Conservation (phyloP, 345 rosid genomes). For the Cardamine chenopodiifolia region DNA sequence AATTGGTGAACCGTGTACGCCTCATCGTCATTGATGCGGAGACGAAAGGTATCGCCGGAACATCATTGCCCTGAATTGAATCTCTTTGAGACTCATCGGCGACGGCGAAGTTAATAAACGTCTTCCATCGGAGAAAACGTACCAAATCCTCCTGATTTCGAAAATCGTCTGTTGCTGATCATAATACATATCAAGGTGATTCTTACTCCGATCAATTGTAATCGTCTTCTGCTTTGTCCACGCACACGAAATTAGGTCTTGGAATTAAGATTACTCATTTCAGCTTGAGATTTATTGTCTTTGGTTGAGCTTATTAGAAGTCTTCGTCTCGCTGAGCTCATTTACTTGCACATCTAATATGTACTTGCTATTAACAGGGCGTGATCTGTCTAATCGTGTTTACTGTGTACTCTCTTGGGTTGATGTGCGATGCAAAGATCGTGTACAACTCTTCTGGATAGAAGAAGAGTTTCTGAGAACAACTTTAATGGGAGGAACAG, state of each 20-base stretch:
- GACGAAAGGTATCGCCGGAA: background rate
- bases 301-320: background rate
- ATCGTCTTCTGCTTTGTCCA: background rate
- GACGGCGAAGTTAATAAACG: background rate
- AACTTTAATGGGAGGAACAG: conserved; percentile 43
- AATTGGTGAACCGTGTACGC: conserved; percentile 24
- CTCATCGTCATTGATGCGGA: conserved; percentile 27
- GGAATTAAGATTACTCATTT: background rate
- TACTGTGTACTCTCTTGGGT: conserved; percentile 18
- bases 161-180: background rate
- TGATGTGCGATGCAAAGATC: conserved; percentile 89
- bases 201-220: conserved; percentile 8
- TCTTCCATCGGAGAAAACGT: background rate
- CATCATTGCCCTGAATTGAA: background rate
- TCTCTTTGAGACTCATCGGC: background rate
- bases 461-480: conserved; percentile 66
- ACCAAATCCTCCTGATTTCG: no score
- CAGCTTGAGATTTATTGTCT: conserved; percentile 3
- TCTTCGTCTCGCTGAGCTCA: background rate
- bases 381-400: background rate
- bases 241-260: background rate
- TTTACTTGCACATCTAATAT: conserved; percentile 1
- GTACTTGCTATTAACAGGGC: conserved; percentile 19
- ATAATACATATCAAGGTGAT: conserved; percentile 6
- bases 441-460: conserved; percentile 49